Evolutionary conservation across 169 alveolate genomes (phyloP).

Genomic region (Eimeria sp.): DNA sequence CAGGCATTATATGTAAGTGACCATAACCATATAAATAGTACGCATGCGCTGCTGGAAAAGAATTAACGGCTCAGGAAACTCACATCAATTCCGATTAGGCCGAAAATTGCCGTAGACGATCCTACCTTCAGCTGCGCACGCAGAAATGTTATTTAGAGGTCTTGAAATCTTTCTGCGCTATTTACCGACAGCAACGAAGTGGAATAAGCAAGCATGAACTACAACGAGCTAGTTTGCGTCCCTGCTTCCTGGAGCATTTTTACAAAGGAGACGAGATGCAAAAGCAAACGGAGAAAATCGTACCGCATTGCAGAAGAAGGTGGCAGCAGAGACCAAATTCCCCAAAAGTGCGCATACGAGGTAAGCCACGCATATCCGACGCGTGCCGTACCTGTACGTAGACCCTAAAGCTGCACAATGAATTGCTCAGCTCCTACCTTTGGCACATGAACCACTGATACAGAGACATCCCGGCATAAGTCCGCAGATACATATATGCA

Average conservation of each 20-base stretch:
- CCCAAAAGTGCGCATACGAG: constrained; percentile 64
- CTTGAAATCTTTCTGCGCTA: background rate
- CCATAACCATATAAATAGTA: background rate
- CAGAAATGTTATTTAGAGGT: background rate
- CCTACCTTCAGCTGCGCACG: constrained; percentile 79
- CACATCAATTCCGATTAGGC: constrained; percentile 77
- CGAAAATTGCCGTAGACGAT: constrained; percentile 81
- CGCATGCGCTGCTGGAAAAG: background rate
- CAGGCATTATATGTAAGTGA: background rate
- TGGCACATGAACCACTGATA: background rate
- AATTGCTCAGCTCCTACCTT: background rate
- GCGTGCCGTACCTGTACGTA: constrained; percentile 73
- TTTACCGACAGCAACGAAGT: background rate
- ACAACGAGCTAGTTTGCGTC: background rate
- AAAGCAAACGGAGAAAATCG: background rate
- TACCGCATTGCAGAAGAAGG: constrained; percentile 73
- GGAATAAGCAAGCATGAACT: background rate
- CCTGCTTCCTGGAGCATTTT: background rate
- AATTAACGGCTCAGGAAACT: background rate
- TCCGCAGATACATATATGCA: background rate
- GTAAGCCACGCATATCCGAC: constrained; percentile 30
- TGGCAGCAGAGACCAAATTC: constrained; percentile 74
- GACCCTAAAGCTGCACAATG: background rate
- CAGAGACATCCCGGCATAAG: background rate
- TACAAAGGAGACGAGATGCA: background rate